Evolutionary conservation across 805 yeast species (phyloP), one percentile per base, ranked within the genome.

Genomic region (Saccharomycopsis olivae): DNA sequence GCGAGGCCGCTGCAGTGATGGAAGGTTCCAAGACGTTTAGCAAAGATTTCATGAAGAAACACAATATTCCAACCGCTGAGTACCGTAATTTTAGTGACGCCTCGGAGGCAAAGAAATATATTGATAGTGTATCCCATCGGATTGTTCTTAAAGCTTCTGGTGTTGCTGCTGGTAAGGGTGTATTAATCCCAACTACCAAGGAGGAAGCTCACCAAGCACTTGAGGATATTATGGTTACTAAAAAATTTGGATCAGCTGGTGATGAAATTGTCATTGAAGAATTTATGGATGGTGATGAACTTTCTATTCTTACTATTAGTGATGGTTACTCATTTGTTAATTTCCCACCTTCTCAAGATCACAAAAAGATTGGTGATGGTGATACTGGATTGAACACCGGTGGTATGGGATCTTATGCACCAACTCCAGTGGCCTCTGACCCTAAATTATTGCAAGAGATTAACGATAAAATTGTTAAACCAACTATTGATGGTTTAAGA

Each of bases 401-500:
- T 51, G 99, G 99, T 48, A 92, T 92, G 99, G 99, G 99, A 49
- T 95, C 97, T 5, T 92, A 92, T 56, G 92, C 97, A 5, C 99
- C 99, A 24, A 94, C 97, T 9, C 98, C 98, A 41, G 69, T 86
- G 47, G 97, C 94, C 15, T 85, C 96, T 15, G 38, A 39, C 13
- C 77, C 85, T 2, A 68, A 71, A 18, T 58, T 92, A 28, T 60
- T 88, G 53, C 64, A 69, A 46, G 68, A 76, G 59, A 87, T 92
- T 56, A 76, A 87, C 54, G 64, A 67, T 35, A 66, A 71, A n/a
- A 71, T 94, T 52, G 71, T 94, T 53, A 77, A 80, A 61, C 97
- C 97, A 41, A 83, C 96, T 28, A 79, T 92, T 54, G 87, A 78
- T 52, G 97, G 98, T 44, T 84, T 92, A 95, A 81, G 99, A 66